phyloP scores from a whole-genome alignment of 2,329 filamentous ascomycete species.

The Cercospora sp. region DNA sequence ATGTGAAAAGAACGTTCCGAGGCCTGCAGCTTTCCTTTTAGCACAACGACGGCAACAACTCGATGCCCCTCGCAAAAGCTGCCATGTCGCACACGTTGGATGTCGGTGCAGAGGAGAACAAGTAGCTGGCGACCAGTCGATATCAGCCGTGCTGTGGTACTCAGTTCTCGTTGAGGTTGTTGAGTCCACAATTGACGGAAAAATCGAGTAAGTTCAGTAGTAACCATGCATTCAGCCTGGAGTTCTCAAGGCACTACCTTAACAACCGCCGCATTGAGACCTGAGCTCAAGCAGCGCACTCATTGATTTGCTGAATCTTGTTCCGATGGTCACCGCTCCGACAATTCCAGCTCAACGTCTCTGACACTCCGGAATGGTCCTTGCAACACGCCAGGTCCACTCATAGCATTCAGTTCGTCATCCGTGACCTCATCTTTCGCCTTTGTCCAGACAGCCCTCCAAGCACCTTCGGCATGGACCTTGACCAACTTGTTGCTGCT shows the following conservation, averaged over 20 bases:
- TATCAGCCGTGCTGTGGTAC: neutral
- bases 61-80: neutral
- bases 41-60: neutral
- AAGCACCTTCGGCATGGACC: slow-evolving; percentile 39
- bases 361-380: slow-evolving; percentile 21
- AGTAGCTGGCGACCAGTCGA: neutral
- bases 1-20: neutral
- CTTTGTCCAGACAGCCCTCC: slow-evolving; percentile 41
- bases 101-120: neutral
- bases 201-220: neutral
- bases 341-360: slow-evolving; percentile 20
- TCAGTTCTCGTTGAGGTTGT: neutral
- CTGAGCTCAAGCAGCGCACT: neutral
- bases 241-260: neutral
- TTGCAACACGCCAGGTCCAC: slow-evolving; percentile 12
- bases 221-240: neutral
- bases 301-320: neutral
- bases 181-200: neutral
- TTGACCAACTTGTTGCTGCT: slow-evolving; percentile 41
- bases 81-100: neutral
- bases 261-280: neutral
- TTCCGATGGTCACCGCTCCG: neutral
- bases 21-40: neutral
- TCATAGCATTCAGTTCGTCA: slow-evolving; percentile 27
- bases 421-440: slow-evolving; percentile 21